These are phyloP conservation scores for Phycomyces blakesleeanus DNA, from an alignment of 192 early-diverging fungal species.

Conservation along the genomic window DNA sequence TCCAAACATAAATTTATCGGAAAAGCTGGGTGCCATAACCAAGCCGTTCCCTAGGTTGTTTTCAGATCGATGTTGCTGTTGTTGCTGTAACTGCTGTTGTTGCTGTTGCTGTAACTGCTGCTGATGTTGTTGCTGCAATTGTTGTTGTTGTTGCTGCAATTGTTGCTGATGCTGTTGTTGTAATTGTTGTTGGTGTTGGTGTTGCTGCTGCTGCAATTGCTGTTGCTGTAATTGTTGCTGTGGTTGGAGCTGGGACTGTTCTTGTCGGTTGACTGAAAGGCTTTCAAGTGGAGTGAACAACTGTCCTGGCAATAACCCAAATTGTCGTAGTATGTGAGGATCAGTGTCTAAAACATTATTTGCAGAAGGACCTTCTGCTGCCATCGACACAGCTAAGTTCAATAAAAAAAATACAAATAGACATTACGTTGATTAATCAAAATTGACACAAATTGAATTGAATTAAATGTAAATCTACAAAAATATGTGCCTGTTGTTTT, in stretches of 20 bases:
- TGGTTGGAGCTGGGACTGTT: not conserved
- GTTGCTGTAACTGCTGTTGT: not conserved
- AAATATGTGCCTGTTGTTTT: too few species aligned
- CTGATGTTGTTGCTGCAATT: too few species aligned
- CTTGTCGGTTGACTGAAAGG: not conserved
- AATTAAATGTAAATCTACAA: too few species aligned
- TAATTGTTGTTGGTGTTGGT: conserved; percentile 1
- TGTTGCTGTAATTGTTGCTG: not conserved
- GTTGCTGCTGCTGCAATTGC: not conserved
- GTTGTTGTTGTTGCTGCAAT: not conserved
- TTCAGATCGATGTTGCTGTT: not conserved
- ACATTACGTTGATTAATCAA: too few species aligned
- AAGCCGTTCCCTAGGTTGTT: not conserved
- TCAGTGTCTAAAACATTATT: conserved; percentile 1
- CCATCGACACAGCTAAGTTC: not conserved
- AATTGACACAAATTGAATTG: too few species aligned
- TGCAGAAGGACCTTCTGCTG: not conserved
- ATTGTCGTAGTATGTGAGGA: conserved; percentile 22
- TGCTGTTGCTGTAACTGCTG: not conserved
- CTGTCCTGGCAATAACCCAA: conserved; percentile 17
- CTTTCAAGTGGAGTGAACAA: conserved; percentile 14
- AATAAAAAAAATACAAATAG: too few species aligned
- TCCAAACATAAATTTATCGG: conserved; percentile 5
- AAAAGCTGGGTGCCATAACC: not conserved
- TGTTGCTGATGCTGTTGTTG: not conserved